phyloP scores from a whole-genome alignment of 805 yeast genomes.

The Candida silvicultrix region DNA sequence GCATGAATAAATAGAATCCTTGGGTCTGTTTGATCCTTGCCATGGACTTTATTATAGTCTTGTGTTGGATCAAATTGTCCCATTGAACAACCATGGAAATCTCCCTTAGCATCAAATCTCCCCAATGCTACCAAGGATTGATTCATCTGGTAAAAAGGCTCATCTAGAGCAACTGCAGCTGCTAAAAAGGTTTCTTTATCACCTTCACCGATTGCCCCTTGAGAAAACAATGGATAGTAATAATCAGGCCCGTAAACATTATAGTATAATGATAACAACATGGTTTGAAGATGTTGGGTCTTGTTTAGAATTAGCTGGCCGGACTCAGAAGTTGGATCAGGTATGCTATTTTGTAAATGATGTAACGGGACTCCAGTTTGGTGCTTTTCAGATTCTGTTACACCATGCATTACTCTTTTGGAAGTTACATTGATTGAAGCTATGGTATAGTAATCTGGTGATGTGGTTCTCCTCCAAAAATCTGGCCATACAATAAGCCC shows the following conservation, averaged over 20 bases:
- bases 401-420: constrained; percentile 24
- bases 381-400: constrained; percentile 19
- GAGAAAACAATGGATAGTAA: constrained; percentile 63
- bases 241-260: constrained; percentile 58
- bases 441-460: constrained; percentile 61
- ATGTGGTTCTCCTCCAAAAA: constrained; percentile 75
- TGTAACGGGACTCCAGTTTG: constrained; percentile 37
- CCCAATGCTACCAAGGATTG: constrained; percentile 32
- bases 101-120: constrained; percentile 25
- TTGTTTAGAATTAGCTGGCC: constrained; percentile 62
- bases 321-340: constrained; percentile 63
- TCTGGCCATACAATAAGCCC: constrained; percentile 72
- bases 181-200: constrained; percentile 70
- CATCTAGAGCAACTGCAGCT: constrained; percentile 45
- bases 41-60: constrained; percentile 32
- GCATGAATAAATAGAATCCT: constrained; percentile 20
- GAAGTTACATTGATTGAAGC: constrained; percentile 39
- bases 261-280: constrained; percentile 56
- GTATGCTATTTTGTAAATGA: constrained; percentile 53
- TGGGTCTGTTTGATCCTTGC: constrained; percentile 2
- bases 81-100: constrained; percentile 62
- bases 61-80: constrained; percentile 61
- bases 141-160: constrained; percentile 44
- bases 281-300: constrained; percentile 46
- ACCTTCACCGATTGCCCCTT: constrained; percentile 71